Evolutionary conservation across 2,329 filamentous ascomycete species (phyloP).

Genomic region (Cercospora nicotianae): DNA sequence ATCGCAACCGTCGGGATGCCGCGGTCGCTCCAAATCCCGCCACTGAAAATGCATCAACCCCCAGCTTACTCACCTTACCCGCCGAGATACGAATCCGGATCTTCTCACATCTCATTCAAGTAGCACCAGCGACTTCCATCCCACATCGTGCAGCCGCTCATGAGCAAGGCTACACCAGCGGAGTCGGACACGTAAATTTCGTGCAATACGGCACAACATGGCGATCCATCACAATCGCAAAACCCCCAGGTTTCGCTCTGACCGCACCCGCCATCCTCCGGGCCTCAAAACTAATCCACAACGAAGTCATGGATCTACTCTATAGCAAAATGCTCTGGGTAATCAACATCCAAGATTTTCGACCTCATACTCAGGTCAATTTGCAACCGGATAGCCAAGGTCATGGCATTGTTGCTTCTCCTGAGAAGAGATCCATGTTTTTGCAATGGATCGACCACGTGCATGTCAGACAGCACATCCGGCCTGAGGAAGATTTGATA

Average conservation of each 20-base stretch:
- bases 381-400: background rate
- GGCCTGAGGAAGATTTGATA: constrained; percentile 18
- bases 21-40: background rate
- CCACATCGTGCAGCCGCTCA: constrained; percentile 8
- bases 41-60: background rate
- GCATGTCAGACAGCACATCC: constrained; percentile 19
- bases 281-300: constrained; percentile 11
- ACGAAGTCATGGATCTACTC: constrained; percentile 18
- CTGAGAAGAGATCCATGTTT: constrained; percentile 12
- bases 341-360: constrained; percentile 15
- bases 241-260: constrained; percentile 14
- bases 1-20: background rate
- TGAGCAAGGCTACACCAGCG: constrained; percentile 8
- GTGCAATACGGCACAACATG: constrained; percentile 7
- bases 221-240: constrained; percentile 18
- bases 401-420: background rate
- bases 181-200: constrained; percentile 15
- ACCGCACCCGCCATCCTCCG: constrained; percentile 15
- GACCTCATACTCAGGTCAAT: background rate
- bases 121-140: background rate
- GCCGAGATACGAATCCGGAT: constrained; percentile 16
- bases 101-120: constrained; percentile 8
- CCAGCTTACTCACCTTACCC: constrained; percentile 8
- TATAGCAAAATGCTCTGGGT: constrained; percentile 21
- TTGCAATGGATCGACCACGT: constrained; percentile 19